Evolutionary conservation across 768 basidiomycete species (phyloP).

Genomic region (Paxillus ammoniavirescens): DNA sequence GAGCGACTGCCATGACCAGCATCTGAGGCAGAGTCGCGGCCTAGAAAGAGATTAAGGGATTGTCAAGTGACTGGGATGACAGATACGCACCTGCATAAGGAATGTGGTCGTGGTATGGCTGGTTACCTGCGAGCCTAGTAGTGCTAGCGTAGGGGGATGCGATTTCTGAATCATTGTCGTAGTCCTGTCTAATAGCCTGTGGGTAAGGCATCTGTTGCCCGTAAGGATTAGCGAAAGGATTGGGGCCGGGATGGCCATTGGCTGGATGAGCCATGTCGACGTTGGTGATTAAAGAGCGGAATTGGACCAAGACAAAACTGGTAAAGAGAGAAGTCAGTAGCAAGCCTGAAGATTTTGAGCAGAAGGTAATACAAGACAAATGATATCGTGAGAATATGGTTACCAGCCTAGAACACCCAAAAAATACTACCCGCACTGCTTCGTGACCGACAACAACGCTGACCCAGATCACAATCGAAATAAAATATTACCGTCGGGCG

Average conservation of each 20-base stretch:
- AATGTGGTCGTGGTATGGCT: slow-evolving; percentile 32
- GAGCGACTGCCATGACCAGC: slow-evolving; percentile 36
- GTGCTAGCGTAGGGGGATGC: slow-evolving; percentile 60
- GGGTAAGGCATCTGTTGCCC: slow-evolving; percentile 19
- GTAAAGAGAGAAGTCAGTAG: slow-evolving; percentile 10
- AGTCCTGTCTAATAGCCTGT: slow-evolving; percentile 36
- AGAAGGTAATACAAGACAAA: neutral
- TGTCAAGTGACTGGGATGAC: neutral
- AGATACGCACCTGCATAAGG: slow-evolving; percentile 20
- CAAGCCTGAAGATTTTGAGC: too few relatives aligned
- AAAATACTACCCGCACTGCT: too few relatives aligned
- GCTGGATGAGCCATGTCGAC: slow-evolving; percentile 34
- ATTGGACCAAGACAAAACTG: slow-evolving; percentile 7
- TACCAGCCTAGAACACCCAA: neutral
- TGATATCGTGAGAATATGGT: slow-evolving; percentile 9
- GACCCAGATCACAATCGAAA: neutral
- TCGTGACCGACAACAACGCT: neutral
- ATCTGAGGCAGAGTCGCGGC: slow-evolving; percentile 28
- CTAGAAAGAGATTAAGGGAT: slow-evolving; percentile 7
- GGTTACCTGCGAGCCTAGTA: slow-evolving; percentile 49
- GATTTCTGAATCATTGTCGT: slow-evolving; percentile 49
- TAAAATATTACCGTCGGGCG: neutral
- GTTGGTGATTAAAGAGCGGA: slow-evolving; percentile 17
- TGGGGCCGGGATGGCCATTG: slow-evolving; percentile 37
- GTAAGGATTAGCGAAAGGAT: slow-evolving; percentile 28